Conservation (phyloP, 192 early-diverging fungal genomes). For the Chytriomyces hyalinus region DNA sequence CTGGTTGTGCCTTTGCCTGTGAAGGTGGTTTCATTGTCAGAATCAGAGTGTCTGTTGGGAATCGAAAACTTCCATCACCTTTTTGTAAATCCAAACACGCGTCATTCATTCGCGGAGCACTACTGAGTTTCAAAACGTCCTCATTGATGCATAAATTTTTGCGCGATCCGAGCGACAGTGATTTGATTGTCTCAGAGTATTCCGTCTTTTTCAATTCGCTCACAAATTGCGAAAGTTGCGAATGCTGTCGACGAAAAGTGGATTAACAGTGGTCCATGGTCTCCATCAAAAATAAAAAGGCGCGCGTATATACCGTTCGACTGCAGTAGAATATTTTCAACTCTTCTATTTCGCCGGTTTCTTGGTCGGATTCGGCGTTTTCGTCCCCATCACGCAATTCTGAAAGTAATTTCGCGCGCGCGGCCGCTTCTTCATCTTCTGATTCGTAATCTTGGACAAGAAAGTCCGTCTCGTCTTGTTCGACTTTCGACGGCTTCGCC, state of each 20-base stretch:
- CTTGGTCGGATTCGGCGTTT: conserved; percentile 27
- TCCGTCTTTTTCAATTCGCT: conserved; percentile 81
- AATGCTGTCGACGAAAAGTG: conserved; percentile 72
- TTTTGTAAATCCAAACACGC: conserved; percentile 85
- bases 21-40: background rate
- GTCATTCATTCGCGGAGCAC: conserved; percentile 72
- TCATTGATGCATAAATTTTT: conserved; percentile 84
- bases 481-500: conserved; percentile 6
- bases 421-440: conserved; percentile 47
- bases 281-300: background rate
- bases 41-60: conserved; percentile 7
- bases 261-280: background rate
- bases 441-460: conserved; percentile 70
- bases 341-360: conserved; percentile 59
- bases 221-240: conserved; percentile 89
- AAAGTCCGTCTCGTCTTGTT: conserved; percentile 49
- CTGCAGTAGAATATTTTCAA: conserved; percentile 54
- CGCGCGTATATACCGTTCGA: conserved; percentile 43
- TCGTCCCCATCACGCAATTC: conserved; percentile 22
- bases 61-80: conserved; percentile 24
- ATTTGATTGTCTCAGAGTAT: conserved; percentile 63
- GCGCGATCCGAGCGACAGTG: conserved; percentile 81
- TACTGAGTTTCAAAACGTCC: conserved; percentile 59
- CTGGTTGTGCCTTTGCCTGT: conserved; percentile 31
- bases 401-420: background rate